Conservation (phyloP, 441 rosid species). For the Metrosideros polymorpha region DNA sequence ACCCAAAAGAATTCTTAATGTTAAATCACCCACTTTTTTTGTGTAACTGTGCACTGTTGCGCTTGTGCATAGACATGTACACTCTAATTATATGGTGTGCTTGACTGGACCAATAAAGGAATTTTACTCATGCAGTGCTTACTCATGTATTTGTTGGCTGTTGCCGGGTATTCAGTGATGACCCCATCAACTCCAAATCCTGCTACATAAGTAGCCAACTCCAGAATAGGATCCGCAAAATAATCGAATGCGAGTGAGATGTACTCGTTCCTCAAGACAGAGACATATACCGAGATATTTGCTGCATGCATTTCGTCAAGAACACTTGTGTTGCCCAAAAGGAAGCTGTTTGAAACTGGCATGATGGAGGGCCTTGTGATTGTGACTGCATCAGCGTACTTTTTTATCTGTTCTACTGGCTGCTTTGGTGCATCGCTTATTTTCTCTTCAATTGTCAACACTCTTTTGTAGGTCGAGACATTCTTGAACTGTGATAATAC, state of each 20-base stretch:
- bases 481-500: conserved; percentile 51
- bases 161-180: conserved; percentile 52
- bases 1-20: neutral
- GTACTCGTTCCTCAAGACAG: conserved; percentile 55
- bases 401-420: conserved; percentile 53
- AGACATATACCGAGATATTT: conserved; percentile 29
- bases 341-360: conserved; percentile 21
- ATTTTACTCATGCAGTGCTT: conserved; percentile 13
- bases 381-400: conserved; percentile 52
- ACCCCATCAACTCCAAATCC: conserved; percentile 55
- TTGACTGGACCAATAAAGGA: neutral
- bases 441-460: conserved; percentile 34
- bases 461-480: conserved; percentile 40
- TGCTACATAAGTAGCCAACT: conserved; percentile 55
- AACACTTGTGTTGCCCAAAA: conserved; percentile 28
- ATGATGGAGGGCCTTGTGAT: conserved; percentile 37
- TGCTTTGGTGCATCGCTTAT: conserved; percentile 47
- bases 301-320: conserved; percentile 25
- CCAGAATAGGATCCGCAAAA: conserved; percentile 57
- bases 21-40: neutral
- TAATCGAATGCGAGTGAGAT: conserved; percentile 52
- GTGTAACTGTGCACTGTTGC: neutral
- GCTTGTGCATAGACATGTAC: neutral
- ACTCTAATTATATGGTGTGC: neutral
- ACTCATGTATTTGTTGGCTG: conserved; percentile 47